Percentiles rank a stretch among this genome's conserved stretches.
phyloP scores from a whole-genome alignment of 768 basidiomycete species.

The Pleurotus ostreatus region DNA sequence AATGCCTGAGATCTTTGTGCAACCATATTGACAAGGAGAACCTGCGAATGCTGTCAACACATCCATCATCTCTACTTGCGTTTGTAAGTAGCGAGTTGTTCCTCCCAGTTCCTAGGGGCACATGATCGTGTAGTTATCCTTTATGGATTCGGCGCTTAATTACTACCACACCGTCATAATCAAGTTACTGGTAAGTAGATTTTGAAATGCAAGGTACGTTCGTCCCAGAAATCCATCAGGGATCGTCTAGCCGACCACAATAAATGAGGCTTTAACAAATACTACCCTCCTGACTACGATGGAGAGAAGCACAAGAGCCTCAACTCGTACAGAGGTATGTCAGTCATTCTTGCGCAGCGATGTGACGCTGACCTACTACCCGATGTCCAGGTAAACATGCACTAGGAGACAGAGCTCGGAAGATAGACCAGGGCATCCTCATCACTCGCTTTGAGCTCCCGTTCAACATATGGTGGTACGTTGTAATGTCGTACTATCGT shows the following conservation, averaged over 20 bases:
- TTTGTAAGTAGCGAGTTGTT: too few species aligned
- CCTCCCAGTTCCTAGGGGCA: too few species aligned
- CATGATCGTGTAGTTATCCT: too few species aligned
- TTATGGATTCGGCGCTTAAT: too few species aligned
- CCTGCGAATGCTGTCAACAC: too few species aligned
- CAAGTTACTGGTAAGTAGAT: neutral
- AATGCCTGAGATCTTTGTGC: too few species aligned
- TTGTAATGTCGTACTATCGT: slow-evolving; percentile 3
- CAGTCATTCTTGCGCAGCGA: neutral
- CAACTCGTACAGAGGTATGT: slow-evolving; percentile 65
- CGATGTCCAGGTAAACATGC: slow-evolving; percentile 79
- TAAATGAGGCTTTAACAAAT: slow-evolving; percentile 44
- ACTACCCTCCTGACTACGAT: slow-evolving; percentile 49
- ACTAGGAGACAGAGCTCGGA: slow-evolving; percentile 87
- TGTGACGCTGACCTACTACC: slow-evolving; percentile 9
- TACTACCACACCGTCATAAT: too few species aligned
- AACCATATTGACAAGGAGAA: too few species aligned
- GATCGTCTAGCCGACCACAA: neutral
- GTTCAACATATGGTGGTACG: slow-evolving; percentile 95
- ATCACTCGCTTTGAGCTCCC: slow-evolving; percentile 95
- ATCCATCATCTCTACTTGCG: too few species aligned
- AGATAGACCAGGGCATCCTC: slow-evolving; percentile 93
- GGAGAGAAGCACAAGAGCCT: slow-evolving; percentile 52
- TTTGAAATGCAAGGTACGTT: slow-evolving; percentile 13
- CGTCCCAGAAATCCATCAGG: neutral